These are phyloP conservation scores for Spathaspora boniae DNA, from an alignment of 805 yeast species.

Conservation along the genomic window DNA sequence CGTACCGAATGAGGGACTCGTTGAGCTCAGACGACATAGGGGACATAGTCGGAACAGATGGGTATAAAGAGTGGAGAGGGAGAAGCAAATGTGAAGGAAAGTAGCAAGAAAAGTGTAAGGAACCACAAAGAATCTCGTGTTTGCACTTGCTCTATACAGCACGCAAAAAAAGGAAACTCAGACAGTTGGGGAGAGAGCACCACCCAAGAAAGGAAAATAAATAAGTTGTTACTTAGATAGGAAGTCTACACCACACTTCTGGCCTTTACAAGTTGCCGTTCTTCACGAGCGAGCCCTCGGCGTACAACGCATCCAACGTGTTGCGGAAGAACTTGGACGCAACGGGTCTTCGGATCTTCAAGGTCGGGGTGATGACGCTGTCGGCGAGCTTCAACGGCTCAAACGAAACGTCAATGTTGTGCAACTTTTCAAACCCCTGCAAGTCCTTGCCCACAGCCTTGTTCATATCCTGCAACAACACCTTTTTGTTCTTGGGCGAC, in stretches of 20 bases:
- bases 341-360: slow-evolving; percentile 41
- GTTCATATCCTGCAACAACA: slow-evolving; percentile 23
- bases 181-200: neutral
- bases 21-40: too few relatives aligned
- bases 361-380: slow-evolving; percentile 40
- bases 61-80: neutral
- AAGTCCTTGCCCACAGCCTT: slow-evolving; percentile 18
- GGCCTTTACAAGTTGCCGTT: slow-evolving; percentile 21
- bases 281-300: slow-evolving; percentile 31
- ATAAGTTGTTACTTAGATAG: too few relatives aligned
- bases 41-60: too few relatives aligned
- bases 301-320: slow-evolving; percentile 28
- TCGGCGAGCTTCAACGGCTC: slow-evolving; percentile 39
- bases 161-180: too few relatives aligned
- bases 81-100: neutral
- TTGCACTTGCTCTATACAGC: too few relatives aligned
- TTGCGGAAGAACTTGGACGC: slow-evolving; percentile 26
- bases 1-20: neutral
- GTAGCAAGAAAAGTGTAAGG: too few relatives aligned
- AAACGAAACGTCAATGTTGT: slow-evolving; percentile 32
- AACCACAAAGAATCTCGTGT: too few relatives aligned
- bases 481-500: slow-evolving; percentile 17
- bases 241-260: too few relatives aligned
- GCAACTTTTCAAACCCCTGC: slow-evolving; percentile 37
- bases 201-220: neutral